phyloP scores from a whole-genome alignment of 2,329 filamentous ascomycete genomes.

The Gaeumannomyces sp. region DNA sequence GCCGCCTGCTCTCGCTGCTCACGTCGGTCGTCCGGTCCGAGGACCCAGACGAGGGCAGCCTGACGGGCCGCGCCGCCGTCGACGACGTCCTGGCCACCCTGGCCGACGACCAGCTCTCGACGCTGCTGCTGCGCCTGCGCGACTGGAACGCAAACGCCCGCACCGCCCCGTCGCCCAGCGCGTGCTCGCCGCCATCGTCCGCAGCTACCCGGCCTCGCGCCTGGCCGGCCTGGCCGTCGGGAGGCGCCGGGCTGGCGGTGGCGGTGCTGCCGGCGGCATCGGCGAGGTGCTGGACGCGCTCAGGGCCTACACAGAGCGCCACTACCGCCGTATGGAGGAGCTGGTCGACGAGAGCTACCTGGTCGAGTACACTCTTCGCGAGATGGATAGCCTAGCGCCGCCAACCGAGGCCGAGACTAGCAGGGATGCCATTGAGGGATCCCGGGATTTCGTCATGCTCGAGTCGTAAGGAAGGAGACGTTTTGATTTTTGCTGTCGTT shows the following conservation, averaged over 20 bases:
- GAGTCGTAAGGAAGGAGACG: slow-evolving; percentile 12
- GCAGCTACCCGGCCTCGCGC: slow-evolving; percentile 71
- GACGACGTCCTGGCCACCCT: slow-evolving; percentile 77
- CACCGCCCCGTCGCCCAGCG: slow-evolving; percentile 79
- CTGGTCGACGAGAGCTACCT: slow-evolving; percentile 91
- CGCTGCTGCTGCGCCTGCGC: slow-evolving; percentile 71
- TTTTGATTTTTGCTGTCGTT: not conserved
- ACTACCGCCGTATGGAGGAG: slow-evolving; percentile 85
- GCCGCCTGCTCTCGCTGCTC: slow-evolving; percentile 77
- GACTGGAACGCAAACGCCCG: slow-evolving; percentile 98
- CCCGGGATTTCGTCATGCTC: slow-evolving; percentile 19
- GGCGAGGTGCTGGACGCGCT: slow-evolving; percentile 85
- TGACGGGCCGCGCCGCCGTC: slow-evolving; percentile 62
- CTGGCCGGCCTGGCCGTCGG: slow-evolving; percentile 64
- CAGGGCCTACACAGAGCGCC: slow-evolving; percentile 83
- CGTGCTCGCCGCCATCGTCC: slow-evolving; percentile 72
- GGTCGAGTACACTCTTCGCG: slow-evolving; percentile 83
- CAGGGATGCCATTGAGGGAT: not conserved
- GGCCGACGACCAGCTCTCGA: slow-evolving; percentile 78
- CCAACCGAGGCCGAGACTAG: slow-evolving; percentile 14
- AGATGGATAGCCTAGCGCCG: slow-evolving; percentile 75
- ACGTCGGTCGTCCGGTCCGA: slow-evolving; percentile 65
- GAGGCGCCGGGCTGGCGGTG: slow-evolving; percentile 31
- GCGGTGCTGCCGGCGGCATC: slow-evolving; percentile 40
- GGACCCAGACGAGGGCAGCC: slow-evolving; percentile 53